phyloP scores from a whole-genome alignment of 1,284 basidiomycete genomes.

The Phenoliferia sp. region DNA sequence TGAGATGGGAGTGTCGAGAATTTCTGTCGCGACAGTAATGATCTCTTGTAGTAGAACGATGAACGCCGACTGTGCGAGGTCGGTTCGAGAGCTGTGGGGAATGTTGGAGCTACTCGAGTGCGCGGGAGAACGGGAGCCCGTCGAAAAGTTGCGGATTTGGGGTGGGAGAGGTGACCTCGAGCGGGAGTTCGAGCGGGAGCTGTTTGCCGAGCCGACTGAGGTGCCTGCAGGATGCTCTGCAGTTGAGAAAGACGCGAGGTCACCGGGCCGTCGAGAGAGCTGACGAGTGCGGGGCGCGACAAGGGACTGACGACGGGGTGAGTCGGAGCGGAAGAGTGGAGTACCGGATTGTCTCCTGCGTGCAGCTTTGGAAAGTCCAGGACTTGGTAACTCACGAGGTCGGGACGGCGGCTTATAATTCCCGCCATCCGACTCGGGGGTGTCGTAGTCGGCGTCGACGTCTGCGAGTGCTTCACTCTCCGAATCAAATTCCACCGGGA shows the following conservation, averaged over 20 bases:
- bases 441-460: slow-evolving; percentile 21
- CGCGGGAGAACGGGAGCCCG: slow-evolving; percentile 70
- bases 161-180: slow-evolving; percentile 86
- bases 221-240: slow-evolving; percentile 4
- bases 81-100: not conserved
- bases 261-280: slow-evolving; percentile 24
- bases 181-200: slow-evolving; percentile 91
- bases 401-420: slow-evolving; percentile 36
- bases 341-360: not conserved
- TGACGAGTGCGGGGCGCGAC: slow-evolving; percentile 14
- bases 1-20: slow-evolving; percentile 80
- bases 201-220: slow-evolving; percentile 49
- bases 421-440: slow-evolving; percentile 28
- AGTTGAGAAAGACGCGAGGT: slow-evolving; percentile 12
- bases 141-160: slow-evolving; percentile 50
- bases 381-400: slow-evolving; percentile 17
- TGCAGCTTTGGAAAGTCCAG: not conserved
- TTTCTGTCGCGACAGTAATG: slow-evolving; percentile 89
- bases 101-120: slow-evolving; percentile 58
- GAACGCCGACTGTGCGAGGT: slow-evolving; percentile 59
- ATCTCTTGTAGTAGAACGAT: slow-evolving; percentile 87
- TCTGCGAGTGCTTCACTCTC: slow-evolving; percentile 27
- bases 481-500: slow-evolving; percentile 26
- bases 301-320: slow-evolving; percentile 25
- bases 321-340: slow-evolving; percentile 3